Base-by-base conservation (phyloP, 352 stramenopile genomes). In the Saprolegnia diclina region DNA sequence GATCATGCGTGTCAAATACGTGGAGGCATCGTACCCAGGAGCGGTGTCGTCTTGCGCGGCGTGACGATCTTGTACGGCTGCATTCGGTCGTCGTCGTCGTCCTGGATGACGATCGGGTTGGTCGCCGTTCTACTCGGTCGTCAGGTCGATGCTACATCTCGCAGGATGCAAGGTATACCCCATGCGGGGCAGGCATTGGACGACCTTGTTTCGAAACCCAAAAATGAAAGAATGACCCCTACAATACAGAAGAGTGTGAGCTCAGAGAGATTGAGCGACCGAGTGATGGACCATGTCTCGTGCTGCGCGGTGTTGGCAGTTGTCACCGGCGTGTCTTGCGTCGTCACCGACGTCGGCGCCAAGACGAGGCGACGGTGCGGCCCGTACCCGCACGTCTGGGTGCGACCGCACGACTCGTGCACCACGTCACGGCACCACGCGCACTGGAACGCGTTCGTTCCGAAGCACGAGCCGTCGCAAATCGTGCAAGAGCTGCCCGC, bases 391-490 rank as follows among this genome's bases (percentile, higher is more conserved):
- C 85, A 92, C 22, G 29, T 46, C 1, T 18, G 9, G 19, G 53
- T 32, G 14, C 68, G 21, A 66, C 88, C 91, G 64, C 85, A 92
- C 35, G 88, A 79, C 64, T 91, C 85, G 57, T 93, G 85, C 50
- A 93, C 84, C 22, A 81, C 81, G 5, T 80, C 73, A 62, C 92
- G 85, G 71, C 85, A 93, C 85, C 85, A 93, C 16, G 83, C 77
- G 73, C 85, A 93, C 57, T 92, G 89, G 1, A 92, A 76, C 32
- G 85, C 81, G 52, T 91, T 80, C 67, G 92, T 88, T 65, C 81
- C 90, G 21, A 83, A 82, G 56, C 85, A 92, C 29, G 92, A 91
- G 13, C 90, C 65, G 4, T 83, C 85, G 48, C 85, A 93, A 22
- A 92, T 57, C 3, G 82, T 81, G 59, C 85, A 93, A 63, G 77